Evolutionary conservation across 768 basidiomycete genomes (phyloP), one percentile per base, ranked within the genome.

Genomic region (Paxillus ammoniavirescens): DNA sequence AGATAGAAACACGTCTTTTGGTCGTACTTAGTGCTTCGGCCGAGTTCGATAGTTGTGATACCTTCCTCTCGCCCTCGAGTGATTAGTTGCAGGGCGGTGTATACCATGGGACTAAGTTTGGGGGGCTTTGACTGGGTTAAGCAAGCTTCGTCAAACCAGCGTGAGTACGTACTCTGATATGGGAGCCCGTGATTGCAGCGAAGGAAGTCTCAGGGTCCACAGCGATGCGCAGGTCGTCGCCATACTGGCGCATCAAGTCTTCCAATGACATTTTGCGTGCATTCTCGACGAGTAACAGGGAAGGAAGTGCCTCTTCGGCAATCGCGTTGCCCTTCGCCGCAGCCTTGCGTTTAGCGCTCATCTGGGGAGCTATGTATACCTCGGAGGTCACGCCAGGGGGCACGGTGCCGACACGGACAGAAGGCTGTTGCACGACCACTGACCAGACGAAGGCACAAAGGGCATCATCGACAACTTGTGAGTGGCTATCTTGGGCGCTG

Each of bases 1-100:
- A 93, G 81, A 70, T 95, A 94, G 66, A 91, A 91, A 58, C 91
- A 91, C 2, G 89, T 89, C 70, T 93, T 94, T 65, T 91, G 90
- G 64, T 93, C 92, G 62, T 95, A 93, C 46, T 82, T 82, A 9
- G 92, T 86, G 62, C 82, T 77, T 60, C 83, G 82, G 23, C 89
- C 89, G 13, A 96, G 77, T 31, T 89, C 81, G 12, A 93, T 82
- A 43, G 89, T 85, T 7, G 89, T 87, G 14, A 91, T 79, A 10
- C 93, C 93, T 17, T 79, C 72, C 53, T 89, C 87, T 54, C 92
- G 75, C 3, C 87, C 89, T 36, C 89, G 80, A n/a, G 91, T 87
- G 59, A 96, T 83, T 42, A 92, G 75, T 65, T 94, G 91, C 13
- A 96, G 79, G 5, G 87, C 84, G 14, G 84, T 82, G 66, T 93